phyloP scores from a whole-genome alignment of 1,284 basidiomycete species.

The Cystobasidiaceae sp. region DNA sequence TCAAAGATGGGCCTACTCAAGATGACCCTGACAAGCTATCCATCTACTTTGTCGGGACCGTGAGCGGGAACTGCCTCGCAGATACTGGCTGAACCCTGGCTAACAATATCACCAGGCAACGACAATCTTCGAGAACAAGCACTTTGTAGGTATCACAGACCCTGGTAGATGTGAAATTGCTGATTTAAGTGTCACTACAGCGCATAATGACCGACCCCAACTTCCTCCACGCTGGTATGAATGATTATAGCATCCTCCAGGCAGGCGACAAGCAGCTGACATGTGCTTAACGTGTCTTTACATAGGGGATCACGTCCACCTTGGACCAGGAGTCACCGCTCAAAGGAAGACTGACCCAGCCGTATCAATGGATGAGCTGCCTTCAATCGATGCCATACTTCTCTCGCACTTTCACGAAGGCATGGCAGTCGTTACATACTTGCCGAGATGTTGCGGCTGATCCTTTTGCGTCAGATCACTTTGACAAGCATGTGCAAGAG shows the following conservation, averaged over 20 bases:
- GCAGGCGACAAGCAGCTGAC: background rate
- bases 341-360: constrained; percentile 42
- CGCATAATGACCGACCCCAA: constrained; percentile 45
- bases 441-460: no score
- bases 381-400: constrained; percentile 35
- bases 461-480: constrained; percentile 37
- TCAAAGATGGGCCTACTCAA: constrained; percentile 1
- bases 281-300: background rate
- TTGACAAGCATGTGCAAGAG: constrained; percentile 42
- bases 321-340: constrained; percentile 41
- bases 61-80: background rate
- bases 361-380: constrained; percentile 37
- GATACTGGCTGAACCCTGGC: no score
- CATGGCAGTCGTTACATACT: background rate
- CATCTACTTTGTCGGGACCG: constrained; percentile 30
- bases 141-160: constrained; percentile 3
- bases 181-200: no score
- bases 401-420: constrained; percentile 26
- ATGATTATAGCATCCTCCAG: background rate
- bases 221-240: constrained; percentile 32
- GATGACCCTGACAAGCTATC: constrained; percentile 24
- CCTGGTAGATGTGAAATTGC: background rate
- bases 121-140: constrained; percentile 26
- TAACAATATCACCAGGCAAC: constrained; percentile 5
- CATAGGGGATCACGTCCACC: constrained; percentile 33